phyloP scores from a whole-genome alignment of 176 grass and related monocot species.

The Stipa capillata region DNA sequence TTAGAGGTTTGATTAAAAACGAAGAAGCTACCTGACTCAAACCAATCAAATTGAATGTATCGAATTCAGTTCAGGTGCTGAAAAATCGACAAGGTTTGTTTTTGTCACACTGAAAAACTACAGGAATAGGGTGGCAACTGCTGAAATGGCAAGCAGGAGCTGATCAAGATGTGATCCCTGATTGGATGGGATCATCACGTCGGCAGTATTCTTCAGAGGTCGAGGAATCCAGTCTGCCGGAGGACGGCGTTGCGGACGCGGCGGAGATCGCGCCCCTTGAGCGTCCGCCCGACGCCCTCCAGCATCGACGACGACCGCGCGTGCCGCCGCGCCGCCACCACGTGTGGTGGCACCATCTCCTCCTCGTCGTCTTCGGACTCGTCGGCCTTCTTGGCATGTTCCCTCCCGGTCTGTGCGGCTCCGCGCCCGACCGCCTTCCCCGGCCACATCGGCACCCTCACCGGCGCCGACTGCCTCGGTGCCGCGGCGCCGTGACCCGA shows the following conservation, averaged over 20 bases:
- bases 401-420: not conserved
- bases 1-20: too few species aligned
- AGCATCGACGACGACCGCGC: constrained; percentile 51
- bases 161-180: not conserved
- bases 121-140: not conserved
- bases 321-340: constrained; percentile 40
- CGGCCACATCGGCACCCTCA: constrained; percentile 43
- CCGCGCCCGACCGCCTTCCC: not conserved
- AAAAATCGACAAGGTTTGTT: not conserved
- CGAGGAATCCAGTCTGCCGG: constrained; percentile 45
- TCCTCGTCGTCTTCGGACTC: constrained; percentile 18
- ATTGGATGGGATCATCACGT: not conserved
- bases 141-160: not conserved
- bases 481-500: not conserved
- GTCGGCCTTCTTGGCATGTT: not conserved
- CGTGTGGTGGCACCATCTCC: constrained; percentile 54
- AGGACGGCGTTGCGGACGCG: constrained; percentile 58
- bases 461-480: constrained; percentile 46
- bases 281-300: constrained; percentile 49
- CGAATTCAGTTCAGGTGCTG: constrained; percentile 12
- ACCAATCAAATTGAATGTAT: constrained; percentile 28
- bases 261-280: constrained; percentile 50
- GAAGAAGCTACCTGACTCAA: not conserved
- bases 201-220: constrained; percentile 19
- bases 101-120: not conserved